Percentiles rank a stretch among this genome's conserved stretches.
Evolutionary conservation across 2,329 filamentous ascomycete species (phyloP).

Genomic region (Colletotrichum paranaense): DNA sequence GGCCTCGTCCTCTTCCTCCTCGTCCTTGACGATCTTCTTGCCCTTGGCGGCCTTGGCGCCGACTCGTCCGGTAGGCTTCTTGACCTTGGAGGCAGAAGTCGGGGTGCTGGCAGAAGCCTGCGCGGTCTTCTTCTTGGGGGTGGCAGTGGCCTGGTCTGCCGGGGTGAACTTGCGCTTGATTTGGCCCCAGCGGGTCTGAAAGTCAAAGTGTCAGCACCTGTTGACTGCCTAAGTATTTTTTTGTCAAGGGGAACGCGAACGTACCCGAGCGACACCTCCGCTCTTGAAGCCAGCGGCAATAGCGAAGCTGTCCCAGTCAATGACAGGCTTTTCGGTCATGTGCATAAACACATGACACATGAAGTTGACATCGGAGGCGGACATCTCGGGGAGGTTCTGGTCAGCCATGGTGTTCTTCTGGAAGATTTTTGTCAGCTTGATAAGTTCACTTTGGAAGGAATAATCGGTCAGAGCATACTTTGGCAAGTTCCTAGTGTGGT

Average conservation of each 20-base stretch:
- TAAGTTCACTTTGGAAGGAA: background rate
- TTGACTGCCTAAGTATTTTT: background rate
- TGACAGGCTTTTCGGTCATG: constrained; percentile 53
- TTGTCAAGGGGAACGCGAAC: constrained; percentile 35
- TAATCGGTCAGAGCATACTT: background rate
- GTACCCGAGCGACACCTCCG: constrained; percentile 56
- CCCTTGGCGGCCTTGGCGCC: constrained; percentile 37
- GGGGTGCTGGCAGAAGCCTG: background rate
- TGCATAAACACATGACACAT: constrained; percentile 58
- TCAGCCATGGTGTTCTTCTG: constrained; percentile 43
- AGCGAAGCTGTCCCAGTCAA: constrained; percentile 62
- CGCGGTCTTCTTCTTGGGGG: background rate
- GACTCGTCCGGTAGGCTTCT: constrained; percentile 34
- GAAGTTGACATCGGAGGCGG: constrained; percentile 53
- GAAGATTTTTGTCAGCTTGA: background rate
- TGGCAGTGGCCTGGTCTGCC: constrained; percentile 8
- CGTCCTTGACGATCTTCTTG: constrained; percentile 37
- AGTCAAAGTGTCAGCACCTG: background rate
- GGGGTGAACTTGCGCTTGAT: constrained; percentile 42
- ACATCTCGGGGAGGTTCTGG: constrained; percentile 45
- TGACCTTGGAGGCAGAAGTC: constrained; percentile 28
- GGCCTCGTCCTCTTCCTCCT: constrained; percentile 26
- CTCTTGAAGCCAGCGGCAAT: constrained; percentile 56
- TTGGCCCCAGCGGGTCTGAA: constrained; percentile 59
- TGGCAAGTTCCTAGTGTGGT: background rate